Conservation (phyloP, 371 early-diverging fungal genomes). For the Apophysomyces variabilis region DNA sequence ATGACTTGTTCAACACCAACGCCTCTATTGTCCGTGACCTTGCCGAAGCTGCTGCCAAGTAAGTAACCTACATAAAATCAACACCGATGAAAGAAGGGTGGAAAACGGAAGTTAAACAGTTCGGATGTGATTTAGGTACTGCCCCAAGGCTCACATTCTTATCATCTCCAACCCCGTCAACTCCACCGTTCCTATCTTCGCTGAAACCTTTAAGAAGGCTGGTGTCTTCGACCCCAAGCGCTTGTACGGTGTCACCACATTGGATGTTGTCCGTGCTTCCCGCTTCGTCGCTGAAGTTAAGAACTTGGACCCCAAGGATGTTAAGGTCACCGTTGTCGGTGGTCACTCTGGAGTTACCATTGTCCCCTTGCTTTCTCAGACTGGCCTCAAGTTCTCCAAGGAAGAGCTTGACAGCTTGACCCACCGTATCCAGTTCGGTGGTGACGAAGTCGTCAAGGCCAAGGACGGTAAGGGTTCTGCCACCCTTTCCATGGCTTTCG, state of each 20-base stretch:
- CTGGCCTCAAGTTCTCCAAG: slow-evolving; percentile 82
- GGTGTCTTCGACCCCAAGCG: slow-evolving; percentile 94
- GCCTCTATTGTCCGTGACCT: slow-evolving; percentile 94
- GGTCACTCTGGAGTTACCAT: slow-evolving; percentile 99
- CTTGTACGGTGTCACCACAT: slow-evolving; percentile 97
- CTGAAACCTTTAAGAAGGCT: slow-evolving; percentile 94
- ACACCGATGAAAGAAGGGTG: background rate
- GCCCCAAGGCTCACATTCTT: slow-evolving; percentile 94
- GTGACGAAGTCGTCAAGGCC: slow-evolving; percentile 99
- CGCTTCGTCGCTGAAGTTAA: slow-evolving; percentile 92
- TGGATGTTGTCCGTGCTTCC: slow-evolving; percentile 98
- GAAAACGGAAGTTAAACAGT: background rate
- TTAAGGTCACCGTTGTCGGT: slow-evolving; percentile 93
- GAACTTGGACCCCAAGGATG: slow-evolving; percentile 73
- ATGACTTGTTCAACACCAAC: slow-evolving; percentile 98
- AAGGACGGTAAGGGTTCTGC: slow-evolving; percentile 98
- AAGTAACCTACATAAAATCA: slow-evolving; percentile 24
- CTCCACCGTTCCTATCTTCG: slow-evolving; percentile 98
- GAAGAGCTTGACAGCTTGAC: slow-evolving; percentile 93
- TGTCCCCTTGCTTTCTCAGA: slow-evolving; percentile 93
- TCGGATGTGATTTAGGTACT: slow-evolving; percentile 57
- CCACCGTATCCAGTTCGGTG: slow-evolving; percentile 98
- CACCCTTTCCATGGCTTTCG: slow-evolving; percentile 98
- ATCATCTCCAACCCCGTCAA: slow-evolving; percentile 99
- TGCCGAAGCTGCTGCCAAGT: slow-evolving; percentile 68